A percentile compares a stretch with the other conserved stretches of the same genome.
Conservation (phyloP, 2,329 filamentous ascomycete genomes). For the Xylariaceae sp. region DNA sequence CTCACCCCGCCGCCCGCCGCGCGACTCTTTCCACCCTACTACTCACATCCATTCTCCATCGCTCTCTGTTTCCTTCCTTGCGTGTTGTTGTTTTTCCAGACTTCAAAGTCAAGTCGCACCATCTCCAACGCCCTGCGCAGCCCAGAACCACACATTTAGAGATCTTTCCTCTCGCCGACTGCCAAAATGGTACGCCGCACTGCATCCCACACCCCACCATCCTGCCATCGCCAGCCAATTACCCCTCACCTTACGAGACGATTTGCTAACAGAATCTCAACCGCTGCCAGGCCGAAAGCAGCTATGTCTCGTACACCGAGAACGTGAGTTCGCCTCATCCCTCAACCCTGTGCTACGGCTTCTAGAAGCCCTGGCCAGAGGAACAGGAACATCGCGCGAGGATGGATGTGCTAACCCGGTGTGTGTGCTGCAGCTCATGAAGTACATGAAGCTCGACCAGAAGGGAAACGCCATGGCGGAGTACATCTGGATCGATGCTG, state of each 20-base stretch:
- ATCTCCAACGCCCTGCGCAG: not conserved
- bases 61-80: not conserved
- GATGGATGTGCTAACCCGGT: constrained; percentile 16
- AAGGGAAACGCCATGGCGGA: constrained; percentile 87
- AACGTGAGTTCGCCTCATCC: constrained; percentile 25
- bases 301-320: constrained; percentile 33
- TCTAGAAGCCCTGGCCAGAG: constrained; percentile 1
- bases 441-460: constrained; percentile 90
- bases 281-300: constrained; percentile 38
- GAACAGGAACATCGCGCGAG: not conserved
- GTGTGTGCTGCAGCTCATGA: constrained; percentile 65
- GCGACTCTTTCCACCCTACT: not conserved
- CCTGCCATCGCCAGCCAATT: constrained; percentile 26
- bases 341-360: constrained; percentile 7
- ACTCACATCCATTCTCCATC: not conserved
- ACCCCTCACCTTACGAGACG: constrained; percentile 32
- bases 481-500: constrained; percentile 93
- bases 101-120: not conserved
- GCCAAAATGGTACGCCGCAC: constrained; percentile 31
- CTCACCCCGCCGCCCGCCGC: not conserved
- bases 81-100: not conserved
- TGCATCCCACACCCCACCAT: constrained; percentile 27
- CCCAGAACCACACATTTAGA: constrained; percentile 1
- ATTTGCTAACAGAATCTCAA: constrained; percentile 34
- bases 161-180: constrained; percentile 16